A percentile compares a stretch with the other conserved stretches of the same genome.
Evolutionary conservation across 139 green algal species (phyloP).

Genomic region (Chlamydomonas sp.): DNA sequence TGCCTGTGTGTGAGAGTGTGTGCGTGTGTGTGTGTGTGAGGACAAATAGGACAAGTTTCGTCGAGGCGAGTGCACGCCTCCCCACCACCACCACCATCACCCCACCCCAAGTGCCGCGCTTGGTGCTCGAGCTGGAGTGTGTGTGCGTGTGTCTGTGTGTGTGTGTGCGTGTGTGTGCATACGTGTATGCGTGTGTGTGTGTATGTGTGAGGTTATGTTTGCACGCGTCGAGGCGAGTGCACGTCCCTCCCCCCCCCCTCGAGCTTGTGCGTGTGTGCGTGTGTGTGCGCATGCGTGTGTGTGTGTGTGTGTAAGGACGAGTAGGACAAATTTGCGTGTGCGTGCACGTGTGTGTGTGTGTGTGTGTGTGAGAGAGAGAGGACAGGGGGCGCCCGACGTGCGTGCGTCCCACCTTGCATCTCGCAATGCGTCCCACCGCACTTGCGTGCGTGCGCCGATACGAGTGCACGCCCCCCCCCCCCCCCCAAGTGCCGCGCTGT

Average conservation of each 20-base stretch:
- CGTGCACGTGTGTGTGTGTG: background rate
- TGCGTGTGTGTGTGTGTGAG: constrained; percentile 1
- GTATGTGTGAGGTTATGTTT: background rate
- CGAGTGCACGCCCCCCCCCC: too few relatives aligned
- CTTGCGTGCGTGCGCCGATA: constrained; percentile 43
- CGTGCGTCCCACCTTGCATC: background rate
- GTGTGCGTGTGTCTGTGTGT: background rate
- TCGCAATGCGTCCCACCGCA: constrained; percentile 31
- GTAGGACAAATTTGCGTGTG: background rate
- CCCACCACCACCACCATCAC: background rate
- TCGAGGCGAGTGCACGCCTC: background rate
- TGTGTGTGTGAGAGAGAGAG: background rate
- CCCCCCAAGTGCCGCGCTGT: background rate
- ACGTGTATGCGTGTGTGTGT: background rate
- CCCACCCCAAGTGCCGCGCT: background rate
- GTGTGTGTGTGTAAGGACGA: background rate
- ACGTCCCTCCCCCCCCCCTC: too few relatives aligned
- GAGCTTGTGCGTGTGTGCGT: background rate
- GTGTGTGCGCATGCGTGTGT: background rate
- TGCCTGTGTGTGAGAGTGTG: background rate
- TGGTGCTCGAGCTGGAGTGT: background rate
- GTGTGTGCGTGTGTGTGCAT: background rate
- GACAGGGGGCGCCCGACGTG: background rate
- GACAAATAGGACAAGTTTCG: background rate
- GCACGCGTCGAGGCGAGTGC: background rate